phyloP scores from a whole-genome alignment of 106 monocot genomes.

The Apostasia ramifera region DNA sequence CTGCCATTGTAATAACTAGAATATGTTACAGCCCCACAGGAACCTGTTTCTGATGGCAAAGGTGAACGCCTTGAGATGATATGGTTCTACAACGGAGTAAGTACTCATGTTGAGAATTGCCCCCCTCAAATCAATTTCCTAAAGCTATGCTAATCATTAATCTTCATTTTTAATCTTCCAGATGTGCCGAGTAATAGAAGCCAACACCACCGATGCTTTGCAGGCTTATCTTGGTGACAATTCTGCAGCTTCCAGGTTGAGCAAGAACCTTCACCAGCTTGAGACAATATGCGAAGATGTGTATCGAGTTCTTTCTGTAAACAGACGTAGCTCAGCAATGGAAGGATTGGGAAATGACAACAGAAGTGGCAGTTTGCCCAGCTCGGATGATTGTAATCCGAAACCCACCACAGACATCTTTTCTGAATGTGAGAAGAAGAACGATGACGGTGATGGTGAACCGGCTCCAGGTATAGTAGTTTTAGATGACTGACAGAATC shows the following conservation, averaged over 20 bases:
- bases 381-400: no score
- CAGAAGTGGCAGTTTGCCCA: not conserved
- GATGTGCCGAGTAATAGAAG: conserved; percentile 57
- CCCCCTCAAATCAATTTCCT: not conserved
- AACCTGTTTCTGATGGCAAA: conserved; percentile 21
- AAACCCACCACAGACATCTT: no score
- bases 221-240: conserved; percentile 28
- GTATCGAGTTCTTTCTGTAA: conserved; percentile 14
- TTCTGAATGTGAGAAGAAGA: no score
- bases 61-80: conserved; percentile 29
- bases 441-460: no score
- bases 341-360: not conserved
- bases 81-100: conserved; percentile 58
- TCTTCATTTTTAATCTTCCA: conserved; percentile 15
- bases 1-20: conserved; percentile 3
- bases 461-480: not conserved
- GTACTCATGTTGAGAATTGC: not conserved
- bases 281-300: conserved; percentile 45
- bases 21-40: conserved; percentile 26
- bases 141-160: not conserved
- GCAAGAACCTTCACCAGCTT: conserved; percentile 28
- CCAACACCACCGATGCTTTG: conserved; percentile 26
- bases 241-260: conserved; percentile 31
- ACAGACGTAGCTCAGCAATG: not conserved
- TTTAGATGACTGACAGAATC: not conserved